A percentile compares a stretch with the other conserved stretches of the same genome.
These are phyloP conservation scores for Triangularia setosa DNA, from an alignment of 2,329 filamentous ascomycete species.

Conservation along the genomic window DNA sequence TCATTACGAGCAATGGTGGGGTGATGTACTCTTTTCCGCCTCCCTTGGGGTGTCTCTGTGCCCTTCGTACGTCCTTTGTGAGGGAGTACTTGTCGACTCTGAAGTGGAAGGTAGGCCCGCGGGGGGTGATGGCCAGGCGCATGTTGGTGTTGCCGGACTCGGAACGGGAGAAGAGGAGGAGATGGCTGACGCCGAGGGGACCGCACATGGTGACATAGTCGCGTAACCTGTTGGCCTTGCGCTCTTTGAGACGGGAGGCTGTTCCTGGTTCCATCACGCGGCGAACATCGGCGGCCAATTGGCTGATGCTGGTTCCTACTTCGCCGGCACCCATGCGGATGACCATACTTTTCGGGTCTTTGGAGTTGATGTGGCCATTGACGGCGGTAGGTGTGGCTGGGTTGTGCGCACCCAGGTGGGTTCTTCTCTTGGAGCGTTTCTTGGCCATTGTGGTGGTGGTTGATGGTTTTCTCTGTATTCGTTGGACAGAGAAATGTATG, in stretches of 20 bases:
- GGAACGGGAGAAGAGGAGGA: conserved; percentile 89
- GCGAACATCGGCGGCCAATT: conserved; percentile 87
- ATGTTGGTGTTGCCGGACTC: conserved; percentile 88
- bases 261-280: conserved; percentile 95
- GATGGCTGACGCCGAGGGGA: conserved; percentile 85
- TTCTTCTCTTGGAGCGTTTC: conserved; percentile 81
- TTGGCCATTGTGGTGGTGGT: conserved; percentile 61
- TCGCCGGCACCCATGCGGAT: conserved; percentile 94
- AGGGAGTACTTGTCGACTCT: conserved; percentile 92
- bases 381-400: conserved; percentile 47
- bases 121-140: conserved; percentile 78
- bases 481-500: conserved; percentile 19
- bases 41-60: conserved; percentile 76
- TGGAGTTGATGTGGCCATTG: conserved; percentile 59
- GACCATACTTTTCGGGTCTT: conserved; percentile 92
- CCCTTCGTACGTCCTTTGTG: conserved; percentile 81
- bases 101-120: conserved; percentile 91
- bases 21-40: conserved; percentile 82
- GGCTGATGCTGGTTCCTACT: conserved; percentile 85
- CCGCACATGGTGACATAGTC: conserved; percentile 97
- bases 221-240: conserved; percentile 79
- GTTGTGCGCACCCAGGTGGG: conserved; percentile 67
- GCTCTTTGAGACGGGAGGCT: conserved; percentile 81
- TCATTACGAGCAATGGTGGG: conserved; percentile 93
- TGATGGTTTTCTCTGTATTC: conserved; percentile 15